phyloP scores from a whole-genome alignment of 805 yeast species.

The Starmerella apis region DNA sequence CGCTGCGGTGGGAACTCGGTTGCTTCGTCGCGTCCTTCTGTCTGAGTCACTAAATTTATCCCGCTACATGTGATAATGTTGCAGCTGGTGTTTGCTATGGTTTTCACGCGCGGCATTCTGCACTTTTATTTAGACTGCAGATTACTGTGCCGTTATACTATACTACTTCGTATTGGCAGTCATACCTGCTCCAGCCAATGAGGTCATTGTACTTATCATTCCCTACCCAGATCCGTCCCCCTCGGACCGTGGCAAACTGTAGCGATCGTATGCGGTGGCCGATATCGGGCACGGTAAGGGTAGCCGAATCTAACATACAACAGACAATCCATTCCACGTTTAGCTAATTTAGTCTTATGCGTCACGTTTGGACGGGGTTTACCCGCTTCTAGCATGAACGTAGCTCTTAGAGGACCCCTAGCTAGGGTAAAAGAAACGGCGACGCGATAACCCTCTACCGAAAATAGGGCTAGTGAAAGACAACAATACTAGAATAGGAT shows the following conservation, averaged over 20 bases:
- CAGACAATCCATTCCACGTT: not conserved
- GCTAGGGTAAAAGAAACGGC: not conserved
- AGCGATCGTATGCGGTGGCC: not conserved
- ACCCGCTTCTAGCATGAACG: not conserved
- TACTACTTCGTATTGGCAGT: too few species aligned
- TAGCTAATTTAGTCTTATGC: not conserved
- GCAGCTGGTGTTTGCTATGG: too few species aligned
- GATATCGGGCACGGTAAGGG: slow-evolving; percentile 1
- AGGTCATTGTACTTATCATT: too few species aligned
- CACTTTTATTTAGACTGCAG: too few species aligned
- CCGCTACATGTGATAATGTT: too few species aligned
- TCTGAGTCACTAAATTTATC: too few species aligned
- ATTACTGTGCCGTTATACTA: too few species aligned
- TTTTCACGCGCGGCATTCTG: too few species aligned
- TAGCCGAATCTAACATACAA: not conserved
- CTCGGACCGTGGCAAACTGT: slow-evolving; percentile 1
- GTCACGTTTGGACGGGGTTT: not conserved
- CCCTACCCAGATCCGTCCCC: too few species aligned
- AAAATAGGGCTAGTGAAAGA: not conserved
- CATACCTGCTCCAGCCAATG: too few species aligned
- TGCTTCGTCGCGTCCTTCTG: too few species aligned
- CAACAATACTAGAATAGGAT: not conserved
- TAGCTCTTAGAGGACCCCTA: not conserved
- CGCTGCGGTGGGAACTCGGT: not conserved
- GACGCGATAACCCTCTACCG: not conserved